These are phyloP conservation scores for Salvia splendens DNA, from an alignment of 257 asterid species.

Conservation along the genomic window DNA sequence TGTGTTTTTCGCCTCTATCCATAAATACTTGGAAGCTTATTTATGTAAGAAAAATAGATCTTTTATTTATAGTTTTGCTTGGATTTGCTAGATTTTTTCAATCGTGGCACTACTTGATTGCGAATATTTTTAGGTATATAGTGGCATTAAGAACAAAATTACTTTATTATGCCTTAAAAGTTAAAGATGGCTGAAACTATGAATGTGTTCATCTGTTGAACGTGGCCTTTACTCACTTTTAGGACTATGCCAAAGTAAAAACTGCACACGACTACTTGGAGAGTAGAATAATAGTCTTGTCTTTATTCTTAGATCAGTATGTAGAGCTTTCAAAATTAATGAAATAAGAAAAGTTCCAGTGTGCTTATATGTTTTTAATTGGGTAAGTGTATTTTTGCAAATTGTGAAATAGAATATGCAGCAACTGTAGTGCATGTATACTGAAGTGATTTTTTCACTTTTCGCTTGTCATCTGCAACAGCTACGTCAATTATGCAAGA, in stretches of 20 bases:
- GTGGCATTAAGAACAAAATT: conserved; percentile 7
- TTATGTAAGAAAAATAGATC: conserved; percentile 4
- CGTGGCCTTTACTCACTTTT: conserved; percentile 12
- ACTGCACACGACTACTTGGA: conserved; percentile 8
- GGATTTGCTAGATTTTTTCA: conserved; percentile 21
- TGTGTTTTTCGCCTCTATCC: conserved; percentile 19
- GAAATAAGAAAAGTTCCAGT: not conserved
- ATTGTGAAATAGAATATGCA: conserved; percentile 13
- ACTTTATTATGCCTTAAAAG: not conserved
- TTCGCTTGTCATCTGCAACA: conserved; percentile 36
- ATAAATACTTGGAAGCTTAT: not conserved
- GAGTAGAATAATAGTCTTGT: conserved; percentile 1
- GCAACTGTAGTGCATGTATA: not conserved
- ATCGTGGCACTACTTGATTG: conserved; percentile 17
- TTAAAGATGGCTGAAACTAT: not conserved
- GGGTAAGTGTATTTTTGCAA: conserved; percentile 6
- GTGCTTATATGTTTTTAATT: conserved; percentile 7
- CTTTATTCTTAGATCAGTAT: conserved; percentile 6
- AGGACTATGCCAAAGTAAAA: not conserved
- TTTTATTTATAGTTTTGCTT: conserved; percentile 14
- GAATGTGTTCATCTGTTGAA: conserved; percentile 13
- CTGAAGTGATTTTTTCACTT: conserved; percentile 11
- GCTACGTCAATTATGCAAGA: conserved; percentile 84
- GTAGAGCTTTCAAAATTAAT: not conserved
- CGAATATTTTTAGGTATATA: conserved; percentile 15